A percentile compares a stretch with the other conserved stretches of the same genome.
Conservation (phyloP, 2,329 filamentous ascomycete genomes). For the Parasarocladium wereldwijsianum region DNA sequence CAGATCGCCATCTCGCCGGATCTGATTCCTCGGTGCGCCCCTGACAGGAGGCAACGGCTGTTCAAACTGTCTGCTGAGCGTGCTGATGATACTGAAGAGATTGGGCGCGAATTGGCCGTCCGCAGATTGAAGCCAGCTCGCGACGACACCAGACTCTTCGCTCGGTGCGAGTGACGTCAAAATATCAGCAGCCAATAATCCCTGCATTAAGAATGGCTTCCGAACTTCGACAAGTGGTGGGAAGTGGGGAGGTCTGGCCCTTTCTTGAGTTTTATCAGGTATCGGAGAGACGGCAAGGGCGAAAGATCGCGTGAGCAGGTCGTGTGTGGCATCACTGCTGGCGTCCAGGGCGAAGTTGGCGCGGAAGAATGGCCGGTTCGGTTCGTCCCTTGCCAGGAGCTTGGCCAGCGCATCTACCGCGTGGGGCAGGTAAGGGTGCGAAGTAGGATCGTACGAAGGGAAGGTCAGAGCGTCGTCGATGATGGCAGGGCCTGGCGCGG, state of each 20-base stretch:
- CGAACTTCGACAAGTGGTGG: slow-evolving; percentile 62
- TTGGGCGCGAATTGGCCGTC: slow-evolving; percentile 67
- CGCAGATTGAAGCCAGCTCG: slow-evolving; percentile 66
- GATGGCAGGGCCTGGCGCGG: slow-evolving; percentile 50
- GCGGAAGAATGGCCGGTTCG: slow-evolving; percentile 76
- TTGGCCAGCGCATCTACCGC: slow-evolving; percentile 88
- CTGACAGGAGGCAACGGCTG: slow-evolving; percentile 22
- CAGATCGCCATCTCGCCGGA: slow-evolving; percentile 33
- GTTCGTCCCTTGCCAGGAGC: slow-evolving; percentile 80
- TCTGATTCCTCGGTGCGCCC: slow-evolving; percentile 17
- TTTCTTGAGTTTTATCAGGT: slow-evolving; percentile 44
- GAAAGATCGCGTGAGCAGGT: slow-evolving; percentile 77
- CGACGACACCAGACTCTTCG: slow-evolving; percentile 58
- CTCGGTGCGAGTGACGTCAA: slow-evolving; percentile 59
- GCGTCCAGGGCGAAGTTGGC: slow-evolving; percentile 65
- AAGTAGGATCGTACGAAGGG: slow-evolving; percentile 60
- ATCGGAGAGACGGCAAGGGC: slow-evolving; percentile 73
- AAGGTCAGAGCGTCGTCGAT: slow-evolving; percentile 53
- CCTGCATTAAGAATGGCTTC: slow-evolving; percentile 85
- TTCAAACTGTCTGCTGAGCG: slow-evolving; percentile 52
- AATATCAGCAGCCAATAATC: slow-evolving; percentile 79
- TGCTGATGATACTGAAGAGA: slow-evolving; percentile 59
- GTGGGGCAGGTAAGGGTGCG: slow-evolving; percentile 78
- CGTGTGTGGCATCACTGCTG: slow-evolving; percentile 47
- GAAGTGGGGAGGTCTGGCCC: slow-evolving; percentile 42